Conservation (phyloP, 1,284 basidiomycete species). For the Ganoderma resinaceum region DNA sequence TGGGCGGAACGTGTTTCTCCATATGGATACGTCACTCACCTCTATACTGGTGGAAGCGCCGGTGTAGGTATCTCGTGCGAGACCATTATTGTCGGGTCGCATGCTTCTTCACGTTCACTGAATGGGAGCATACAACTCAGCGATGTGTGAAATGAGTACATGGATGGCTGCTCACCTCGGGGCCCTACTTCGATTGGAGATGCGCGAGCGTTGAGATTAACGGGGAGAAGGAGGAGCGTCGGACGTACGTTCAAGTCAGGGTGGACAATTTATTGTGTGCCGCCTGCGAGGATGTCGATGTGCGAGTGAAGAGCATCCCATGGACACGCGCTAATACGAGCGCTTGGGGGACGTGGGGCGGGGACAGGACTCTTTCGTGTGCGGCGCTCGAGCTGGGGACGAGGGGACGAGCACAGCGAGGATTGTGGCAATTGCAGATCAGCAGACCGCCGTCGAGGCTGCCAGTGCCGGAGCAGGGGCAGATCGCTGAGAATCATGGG, state of each 20-base stretch:
- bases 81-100: slow-evolving; percentile 4
- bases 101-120: background rate
- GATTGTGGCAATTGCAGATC: background rate
- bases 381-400: background rate
- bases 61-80: slow-evolving; percentile 36
- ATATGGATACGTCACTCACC: slow-evolving; percentile 24
- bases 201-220: background rate
- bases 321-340: slow-evolving; percentile 10
- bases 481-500: background rate
- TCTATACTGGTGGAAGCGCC: slow-evolving; percentile 40
- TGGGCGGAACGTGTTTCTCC: background rate
- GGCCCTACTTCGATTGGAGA: background rate
- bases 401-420: background rate
- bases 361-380: background rate
- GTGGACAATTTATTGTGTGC: background rate
- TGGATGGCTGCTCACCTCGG: background rate
- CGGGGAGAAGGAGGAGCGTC: background rate
- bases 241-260: background rate
- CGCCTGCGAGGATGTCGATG: background rate
- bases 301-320: slow-evolving; percentile 7
- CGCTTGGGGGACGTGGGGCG: background rate
- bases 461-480: background rate
- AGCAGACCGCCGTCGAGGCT: background rate
- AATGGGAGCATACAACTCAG: background rate
- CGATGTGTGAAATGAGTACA: background rate